Percentiles rank a stretch among this genome's conserved stretches.
These are phyloP conservation scores for Eragrostis nindensis DNA, from an alignment of 176 grass and related monocot genomes.

Conservation along the genomic window DNA sequence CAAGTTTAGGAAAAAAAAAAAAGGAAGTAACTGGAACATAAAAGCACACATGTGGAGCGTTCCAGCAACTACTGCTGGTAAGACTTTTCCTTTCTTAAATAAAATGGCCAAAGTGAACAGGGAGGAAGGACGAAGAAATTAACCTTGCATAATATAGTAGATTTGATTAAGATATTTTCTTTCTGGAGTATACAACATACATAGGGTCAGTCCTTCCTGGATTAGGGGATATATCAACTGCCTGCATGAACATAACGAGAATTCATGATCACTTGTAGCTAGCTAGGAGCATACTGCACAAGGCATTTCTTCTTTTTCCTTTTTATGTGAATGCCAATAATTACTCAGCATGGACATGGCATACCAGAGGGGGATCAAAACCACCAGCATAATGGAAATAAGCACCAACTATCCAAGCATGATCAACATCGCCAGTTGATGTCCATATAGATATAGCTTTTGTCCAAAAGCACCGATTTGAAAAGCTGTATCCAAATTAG, in stretches of 20 bases:
- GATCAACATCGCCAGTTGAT: constrained; percentile 89
- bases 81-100: no score
- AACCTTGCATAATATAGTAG: not conserved
- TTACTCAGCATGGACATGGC: not conserved
- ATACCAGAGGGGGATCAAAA: constrained; percentile 84
- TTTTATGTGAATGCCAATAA: not conserved
- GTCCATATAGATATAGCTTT: constrained; percentile 99
- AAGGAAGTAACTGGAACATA: no score
- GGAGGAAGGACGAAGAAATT: no score
- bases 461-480: constrained; percentile 94
- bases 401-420: constrained; percentile 93
- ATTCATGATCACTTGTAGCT: no score
- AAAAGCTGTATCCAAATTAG: constrained; percentile 61
- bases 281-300: no score
- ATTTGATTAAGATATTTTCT: constrained; percentile 39
- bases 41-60: no score
- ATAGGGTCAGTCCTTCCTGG: constrained; percentile 86
- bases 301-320: not conserved
- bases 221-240: constrained; percentile 90
- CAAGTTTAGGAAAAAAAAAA: no score
- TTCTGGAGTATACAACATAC: constrained; percentile 84
- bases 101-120: no score
- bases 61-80: no score
- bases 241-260: constrained; percentile 58
- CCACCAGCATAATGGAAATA: constrained; percentile 91